Evolutionary conservation across 1,139 yeast species (phyloP).

Genomic region (Diutina catenulata): DNA sequence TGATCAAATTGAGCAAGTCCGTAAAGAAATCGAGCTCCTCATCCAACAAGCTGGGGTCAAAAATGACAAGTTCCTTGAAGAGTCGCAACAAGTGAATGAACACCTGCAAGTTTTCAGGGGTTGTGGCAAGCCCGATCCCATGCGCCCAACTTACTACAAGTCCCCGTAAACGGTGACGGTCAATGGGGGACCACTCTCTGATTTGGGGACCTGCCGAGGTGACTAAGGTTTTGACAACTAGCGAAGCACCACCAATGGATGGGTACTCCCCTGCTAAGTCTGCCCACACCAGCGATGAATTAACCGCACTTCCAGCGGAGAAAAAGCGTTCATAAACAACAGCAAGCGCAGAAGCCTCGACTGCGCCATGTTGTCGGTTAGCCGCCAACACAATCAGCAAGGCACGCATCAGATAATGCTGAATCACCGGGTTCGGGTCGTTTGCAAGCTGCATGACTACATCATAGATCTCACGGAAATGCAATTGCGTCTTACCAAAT

Average conservation of each 20-base stretch:
- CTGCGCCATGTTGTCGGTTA: background rate
- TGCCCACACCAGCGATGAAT: too few relatives aligned
- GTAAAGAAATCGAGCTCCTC: constrained; percentile 22
- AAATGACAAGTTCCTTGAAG: constrained; percentile 30
- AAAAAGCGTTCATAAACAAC: background rate
- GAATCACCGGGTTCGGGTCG: constrained; percentile 78
- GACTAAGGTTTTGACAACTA: background rate
- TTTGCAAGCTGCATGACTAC: constrained; percentile 48
- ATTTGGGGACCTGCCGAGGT: constrained; percentile 3
- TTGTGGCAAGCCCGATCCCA: constrained; percentile 1
- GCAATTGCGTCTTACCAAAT: background rate
- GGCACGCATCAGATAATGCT: background rate
- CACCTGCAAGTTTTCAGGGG: constrained; percentile 12
- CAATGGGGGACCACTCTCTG: background rate
- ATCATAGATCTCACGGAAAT: constrained; percentile 33
- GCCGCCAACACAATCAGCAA: background rate
- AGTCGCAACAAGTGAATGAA: constrained; percentile 18
- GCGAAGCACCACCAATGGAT: background rate
- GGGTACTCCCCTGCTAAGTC: background rate
- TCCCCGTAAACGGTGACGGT: background rate
- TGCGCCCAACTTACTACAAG: background rate
- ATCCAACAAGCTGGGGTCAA: constrained; percentile 24
- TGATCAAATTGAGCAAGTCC: constrained; percentile 12
- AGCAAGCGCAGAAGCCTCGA: background rate
- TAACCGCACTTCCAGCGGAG: too few relatives aligned